These are phyloP conservation scores for Daldinia bambusicola DNA, from an alignment of 495 filamentous ascomycete species.

Conservation along the genomic window DNA sequence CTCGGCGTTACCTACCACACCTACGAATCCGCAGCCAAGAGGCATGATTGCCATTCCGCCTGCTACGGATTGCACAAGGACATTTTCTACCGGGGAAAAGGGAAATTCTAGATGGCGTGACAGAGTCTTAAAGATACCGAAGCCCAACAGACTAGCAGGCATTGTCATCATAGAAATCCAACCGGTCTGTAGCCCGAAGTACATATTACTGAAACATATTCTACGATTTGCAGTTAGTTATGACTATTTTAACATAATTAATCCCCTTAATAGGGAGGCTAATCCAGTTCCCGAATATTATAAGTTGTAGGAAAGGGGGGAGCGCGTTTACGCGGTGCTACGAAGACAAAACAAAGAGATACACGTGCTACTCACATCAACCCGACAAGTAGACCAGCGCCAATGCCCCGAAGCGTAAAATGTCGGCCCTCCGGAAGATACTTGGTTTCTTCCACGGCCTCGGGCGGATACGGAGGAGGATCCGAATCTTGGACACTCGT, in stretches of 20 bases:
- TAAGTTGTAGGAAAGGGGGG: not conserved
- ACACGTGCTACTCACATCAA: conserved; percentile 27
- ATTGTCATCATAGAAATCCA: conserved; percentile 73
- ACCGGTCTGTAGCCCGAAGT: conserved; percentile 96
- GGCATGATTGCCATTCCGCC: conserved; percentile 98
- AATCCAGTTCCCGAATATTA: not conserved
- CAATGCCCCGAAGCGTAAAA: conserved; percentile 85
- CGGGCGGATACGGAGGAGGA: conserved; percentile 25
- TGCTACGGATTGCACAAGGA: conserved; percentile 95
- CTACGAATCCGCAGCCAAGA: conserved; percentile 93
- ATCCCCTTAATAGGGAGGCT: not conserved
- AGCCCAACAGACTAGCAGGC: conserved; percentile 95
- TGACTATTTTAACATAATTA: conserved; percentile 5
- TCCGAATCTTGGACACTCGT: conserved; percentile 14
- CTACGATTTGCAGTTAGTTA: conserved; percentile 14
- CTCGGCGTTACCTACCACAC: conserved; percentile 59
- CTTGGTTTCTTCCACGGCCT: conserved; percentile 36
- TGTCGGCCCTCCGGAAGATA: conserved; percentile 60
- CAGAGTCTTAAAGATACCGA: conserved; percentile 89
- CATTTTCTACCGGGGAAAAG: conserved; percentile 96
- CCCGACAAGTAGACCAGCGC: conserved; percentile 84
- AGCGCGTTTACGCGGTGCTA: not conserved
- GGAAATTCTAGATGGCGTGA: conserved; percentile 75
- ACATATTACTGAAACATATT: conserved; percentile 54
- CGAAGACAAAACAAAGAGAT: not conserved